Base-by-base conservation (phyloP, 129 eudicot genomes). In the carrot (Daucus carota) region DNA sequence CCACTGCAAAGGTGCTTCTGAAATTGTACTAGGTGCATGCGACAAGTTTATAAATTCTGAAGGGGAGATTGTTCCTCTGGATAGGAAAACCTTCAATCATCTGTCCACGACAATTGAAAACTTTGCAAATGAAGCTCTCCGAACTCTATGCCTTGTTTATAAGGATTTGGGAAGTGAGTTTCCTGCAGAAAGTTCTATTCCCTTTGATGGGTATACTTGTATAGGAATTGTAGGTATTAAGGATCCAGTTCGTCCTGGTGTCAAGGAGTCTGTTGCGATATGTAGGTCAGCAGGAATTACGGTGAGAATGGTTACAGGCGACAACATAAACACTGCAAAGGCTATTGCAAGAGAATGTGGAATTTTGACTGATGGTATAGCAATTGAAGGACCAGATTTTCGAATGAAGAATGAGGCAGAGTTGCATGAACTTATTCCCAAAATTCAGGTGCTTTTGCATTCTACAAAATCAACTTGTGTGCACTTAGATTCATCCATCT, bases 261-360 rank as follows among this genome's bases (percentile, higher is more conserved):
- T 92, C 43, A 92, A 82, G 89, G 94, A 92, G 83, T 90, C 98
- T 74, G 98, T 92, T 80, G 96, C 98, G 29, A 85, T 92, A 44
- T 92, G 98, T 72, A 85, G 88, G 77, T 83, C 98, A 17, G 96
- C 96, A 62, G 98, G 98, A 7, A 86, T 92, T 79, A 82, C 84
- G 29, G 98, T 92, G 83, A 83, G 98, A 57, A 92, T 92, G 98
- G 96, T 92, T 73, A 92, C 98, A 5, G 98, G 98, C 60, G 98
- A 92, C 80, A 92, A 92, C 75, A 92, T 92, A 48, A 84, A 88
- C 79, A 92, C 98, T 0, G 98, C 96, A 60, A 92, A 90, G 80
- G 98, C 98, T 81, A 92, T 92, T 78, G 98, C 98, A 74, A 88
- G 92, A 82, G 98, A 92, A 83, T 92, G 98, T 84, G 98, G 98